Conservation (phyloP, 768 basidiomycete genomes). For the Agaricus bisporus region DNA sequence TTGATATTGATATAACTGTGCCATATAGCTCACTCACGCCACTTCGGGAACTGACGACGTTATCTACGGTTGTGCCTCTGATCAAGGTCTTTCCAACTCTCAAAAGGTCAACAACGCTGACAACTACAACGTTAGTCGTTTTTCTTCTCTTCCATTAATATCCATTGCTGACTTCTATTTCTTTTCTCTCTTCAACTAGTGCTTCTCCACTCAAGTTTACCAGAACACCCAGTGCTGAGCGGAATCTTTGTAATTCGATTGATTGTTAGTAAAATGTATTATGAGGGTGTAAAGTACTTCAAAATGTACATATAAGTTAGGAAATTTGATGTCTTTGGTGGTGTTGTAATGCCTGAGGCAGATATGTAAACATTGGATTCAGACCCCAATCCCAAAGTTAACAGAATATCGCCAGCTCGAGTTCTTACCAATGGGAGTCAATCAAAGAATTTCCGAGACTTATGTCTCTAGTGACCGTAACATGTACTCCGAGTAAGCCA, state of each 20-base stretch:
- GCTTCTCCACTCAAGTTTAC: slow-evolving; percentile 42
- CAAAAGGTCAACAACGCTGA: slow-evolving; percentile 34
- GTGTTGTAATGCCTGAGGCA: not conserved
- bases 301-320: not conserved
- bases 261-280: not conserved
- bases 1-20: not conserved
- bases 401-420: no score
- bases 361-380: no score
- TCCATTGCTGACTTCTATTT: not conserved
- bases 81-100: slow-evolving; percentile 31
- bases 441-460: no score
- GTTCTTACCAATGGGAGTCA: no score
- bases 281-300: not conserved
- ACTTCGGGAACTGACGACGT: slow-evolving; percentile 34
- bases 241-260: not conserved
- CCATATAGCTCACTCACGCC: slow-evolving; percentile 34
- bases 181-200: slow-evolving; percentile 19
- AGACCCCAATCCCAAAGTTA: no score
- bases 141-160: not conserved
- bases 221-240: slow-evolving; percentile 31
- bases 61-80: slow-evolving; percentile 32
- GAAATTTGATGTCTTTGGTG: not conserved
- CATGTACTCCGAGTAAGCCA: no score
- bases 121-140: slow-evolving; percentile 36
- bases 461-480: no score